Percentiles rank a stretch among this genome's conserved stretches.
phyloP scores from a whole-genome alignment of 495 filamentous ascomycete genomes.

The Aspergillus haitiensis region DNA sequence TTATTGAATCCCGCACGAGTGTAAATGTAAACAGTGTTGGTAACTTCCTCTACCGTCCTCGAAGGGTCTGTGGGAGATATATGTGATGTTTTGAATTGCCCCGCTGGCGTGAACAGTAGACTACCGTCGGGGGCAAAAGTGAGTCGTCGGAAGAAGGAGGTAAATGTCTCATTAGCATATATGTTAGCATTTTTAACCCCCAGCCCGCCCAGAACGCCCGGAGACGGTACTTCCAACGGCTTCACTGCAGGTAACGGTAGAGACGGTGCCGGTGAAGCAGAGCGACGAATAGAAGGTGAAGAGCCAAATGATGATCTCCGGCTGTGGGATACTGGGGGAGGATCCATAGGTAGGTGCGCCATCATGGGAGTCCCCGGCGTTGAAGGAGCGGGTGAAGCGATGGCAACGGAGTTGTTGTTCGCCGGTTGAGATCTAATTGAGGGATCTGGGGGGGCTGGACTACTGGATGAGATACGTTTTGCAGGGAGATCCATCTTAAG shows the following conservation, averaged over 20 bases:
- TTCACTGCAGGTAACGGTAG: slow-evolving; percentile 96
- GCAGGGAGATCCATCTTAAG: slow-evolving; percentile 89
- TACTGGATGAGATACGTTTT: slow-evolving; percentile 85
- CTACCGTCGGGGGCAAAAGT: slow-evolving; percentile 96
- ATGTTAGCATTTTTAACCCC: slow-evolving; percentile 82
- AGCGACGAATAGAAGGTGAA: slow-evolving; percentile 77
- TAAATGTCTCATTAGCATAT: slow-evolving; percentile 97
- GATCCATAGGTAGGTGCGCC: slow-evolving; percentile 93
- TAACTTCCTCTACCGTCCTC: slow-evolving; percentile 78
- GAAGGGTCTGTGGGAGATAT: slow-evolving; percentile 62
- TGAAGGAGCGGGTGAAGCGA: slow-evolving; percentile 83
- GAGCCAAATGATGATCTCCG: slow-evolving; percentile 94
- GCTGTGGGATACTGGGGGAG: slow-evolving; percentile 87
- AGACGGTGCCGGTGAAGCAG: slow-evolving; percentile 92
- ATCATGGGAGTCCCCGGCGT: slow-evolving; percentile 94
- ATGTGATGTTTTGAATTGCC: slow-evolving; percentile 86
- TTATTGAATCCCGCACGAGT: slow-evolving; percentile 95
- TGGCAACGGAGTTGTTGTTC: slow-evolving; percentile 56
- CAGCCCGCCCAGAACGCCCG: slow-evolving; percentile 56
- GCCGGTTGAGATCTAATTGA: slow-evolving; percentile 56
- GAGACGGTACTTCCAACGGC: slow-evolving; percentile 84
- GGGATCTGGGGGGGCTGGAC: slow-evolving; percentile 86
- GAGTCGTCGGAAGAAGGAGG: slow-evolving; percentile 92
- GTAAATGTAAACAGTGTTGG: slow-evolving; percentile 98
- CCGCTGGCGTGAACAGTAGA: slow-evolving; percentile 91